Conservation (phyloP, 2,329 filamentous ascomycete genomes). For the Fusarium odoratissimum region DNA sequence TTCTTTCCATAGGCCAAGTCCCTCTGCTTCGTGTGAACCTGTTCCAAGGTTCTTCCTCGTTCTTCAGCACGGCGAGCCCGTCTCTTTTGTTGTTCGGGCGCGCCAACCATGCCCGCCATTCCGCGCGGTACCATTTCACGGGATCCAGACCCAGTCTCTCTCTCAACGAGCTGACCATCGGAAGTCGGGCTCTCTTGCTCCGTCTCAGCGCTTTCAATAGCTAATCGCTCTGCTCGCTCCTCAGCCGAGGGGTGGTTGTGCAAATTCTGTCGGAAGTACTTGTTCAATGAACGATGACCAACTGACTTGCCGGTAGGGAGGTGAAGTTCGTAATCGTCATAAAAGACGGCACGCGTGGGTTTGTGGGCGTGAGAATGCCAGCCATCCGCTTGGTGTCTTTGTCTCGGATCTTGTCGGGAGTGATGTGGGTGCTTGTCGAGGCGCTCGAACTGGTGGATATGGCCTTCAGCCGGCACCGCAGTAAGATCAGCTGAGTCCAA, state of each 20-base stretch:
- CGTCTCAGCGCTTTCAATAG: slow-evolving; percentile 61
- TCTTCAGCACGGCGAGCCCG: slow-evolving; percentile 75
- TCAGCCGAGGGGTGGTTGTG: slow-evolving; percentile 83
- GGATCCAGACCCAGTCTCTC: slow-evolving; percentile 57
- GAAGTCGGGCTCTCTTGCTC: slow-evolving; percentile 48
- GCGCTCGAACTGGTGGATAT: slow-evolving; percentile 77
- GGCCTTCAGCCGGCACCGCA: slow-evolving; percentile 79
- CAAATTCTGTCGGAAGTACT: slow-evolving; percentile 94
- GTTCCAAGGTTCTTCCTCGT: slow-evolving; percentile 73
- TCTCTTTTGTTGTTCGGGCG: slow-evolving; percentile 79
- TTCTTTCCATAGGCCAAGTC: slow-evolving; percentile 78
- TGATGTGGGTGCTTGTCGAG: slow-evolving; percentile 81
- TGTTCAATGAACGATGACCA: slow-evolving; percentile 87
- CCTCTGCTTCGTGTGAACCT: slow-evolving; percentile 70
- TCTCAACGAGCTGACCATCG: slow-evolving; percentile 50
- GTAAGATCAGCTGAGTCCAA: slow-evolving; percentile 87
- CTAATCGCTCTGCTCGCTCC: slow-evolving; percentile 76
- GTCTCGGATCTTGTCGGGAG: slow-evolving; percentile 75
- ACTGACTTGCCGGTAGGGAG: slow-evolving; percentile 90
- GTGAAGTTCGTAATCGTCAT: slow-evolving; percentile 94
- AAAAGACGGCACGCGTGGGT: slow-evolving; percentile 78
- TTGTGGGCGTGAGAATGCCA: slow-evolving; percentile 88
- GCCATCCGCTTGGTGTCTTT: slow-evolving; percentile 79
- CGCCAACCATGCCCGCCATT: slow-evolving; percentile 82
- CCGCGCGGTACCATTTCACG: slow-evolving; percentile 73